These are phyloP conservation scores for Backusella morwellensis DNA, from an alignment of 192 early-diverging fungal species.

Conservation along the genomic window DNA sequence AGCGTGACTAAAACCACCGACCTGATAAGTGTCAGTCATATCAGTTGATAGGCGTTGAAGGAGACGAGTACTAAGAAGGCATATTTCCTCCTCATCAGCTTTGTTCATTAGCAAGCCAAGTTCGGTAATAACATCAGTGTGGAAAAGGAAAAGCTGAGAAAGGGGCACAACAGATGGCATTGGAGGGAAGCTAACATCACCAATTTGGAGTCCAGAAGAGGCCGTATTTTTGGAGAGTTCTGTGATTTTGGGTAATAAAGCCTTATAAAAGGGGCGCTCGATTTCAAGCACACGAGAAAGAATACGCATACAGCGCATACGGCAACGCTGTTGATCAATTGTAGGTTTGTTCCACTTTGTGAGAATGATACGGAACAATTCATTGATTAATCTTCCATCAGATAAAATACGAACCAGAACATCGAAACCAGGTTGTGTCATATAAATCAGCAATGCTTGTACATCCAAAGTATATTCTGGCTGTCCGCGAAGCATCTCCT, in stretches of 20 bases:
- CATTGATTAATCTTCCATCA: slow-evolving; percentile 65
- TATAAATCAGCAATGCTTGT: not conserved
- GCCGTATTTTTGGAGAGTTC: slow-evolving; percentile 27
- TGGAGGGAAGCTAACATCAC: slow-evolving; percentile 38
- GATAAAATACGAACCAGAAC: slow-evolving; percentile 73
- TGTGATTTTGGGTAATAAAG: slow-evolving; percentile 57
- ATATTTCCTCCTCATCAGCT: slow-evolving; percentile 67
- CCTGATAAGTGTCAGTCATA: slow-evolving; percentile 46
- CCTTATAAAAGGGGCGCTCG: slow-evolving; percentile 70
- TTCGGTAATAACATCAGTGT: slow-evolving; percentile 62
- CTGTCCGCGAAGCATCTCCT: slow-evolving; percentile 12
- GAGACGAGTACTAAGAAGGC: slow-evolving; percentile 72
- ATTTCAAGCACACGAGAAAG: slow-evolving; percentile 62
- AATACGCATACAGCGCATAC: slow-evolving; percentile 56
- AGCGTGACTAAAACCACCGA: slow-evolving; percentile 38
- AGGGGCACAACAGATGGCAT: slow-evolving; percentile 64
- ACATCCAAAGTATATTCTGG: not conserved
- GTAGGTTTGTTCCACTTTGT: slow-evolving; percentile 53
- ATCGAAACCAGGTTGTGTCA: slow-evolving; percentile 83
- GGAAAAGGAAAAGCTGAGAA: slow-evolving; percentile 77
- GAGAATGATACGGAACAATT: slow-evolving; percentile 67
- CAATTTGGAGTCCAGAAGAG: slow-evolving; percentile 31
- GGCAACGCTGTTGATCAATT: slow-evolving; percentile 32
- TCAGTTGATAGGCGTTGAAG: slow-evolving; percentile 77
- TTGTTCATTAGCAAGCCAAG: slow-evolving; percentile 72